Conservation (phyloP, 306 rosid species). For the Citrullus amarus region DNA sequence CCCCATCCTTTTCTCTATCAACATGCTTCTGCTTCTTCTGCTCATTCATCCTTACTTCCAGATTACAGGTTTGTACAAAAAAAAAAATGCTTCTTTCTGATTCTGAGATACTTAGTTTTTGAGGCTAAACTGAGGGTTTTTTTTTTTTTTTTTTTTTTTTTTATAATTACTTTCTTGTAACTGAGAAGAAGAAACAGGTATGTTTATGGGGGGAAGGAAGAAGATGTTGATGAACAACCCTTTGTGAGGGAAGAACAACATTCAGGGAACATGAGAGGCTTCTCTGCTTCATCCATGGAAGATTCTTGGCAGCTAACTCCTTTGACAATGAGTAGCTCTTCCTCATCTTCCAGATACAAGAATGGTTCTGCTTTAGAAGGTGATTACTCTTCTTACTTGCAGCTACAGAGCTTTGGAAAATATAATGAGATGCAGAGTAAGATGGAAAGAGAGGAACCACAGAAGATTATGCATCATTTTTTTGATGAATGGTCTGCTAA, state of each 20-base stretch:
- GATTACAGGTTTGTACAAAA: slow-evolving; percentile 50
- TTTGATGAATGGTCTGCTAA: slow-evolving; percentile 76
- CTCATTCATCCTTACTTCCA: slow-evolving; percentile 22
- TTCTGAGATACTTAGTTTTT: not conserved
- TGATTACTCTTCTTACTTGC: slow-evolving; percentile 52
- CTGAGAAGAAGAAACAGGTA: slow-evolving; percentile 43
- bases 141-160: not conserved
- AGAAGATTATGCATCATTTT: slow-evolving; percentile 77
- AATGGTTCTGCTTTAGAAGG: slow-evolving; percentile 42
- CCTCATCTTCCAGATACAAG: slow-evolving; percentile 60
- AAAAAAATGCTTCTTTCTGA: too few relatives aligned
- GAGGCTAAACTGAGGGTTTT: not conserved
- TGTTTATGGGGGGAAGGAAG: slow-evolving; percentile 63
- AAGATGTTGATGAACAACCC: slow-evolving; percentile 73
- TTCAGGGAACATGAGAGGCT: slow-evolving; percentile 58
- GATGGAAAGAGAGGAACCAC: slow-evolving; percentile 43
- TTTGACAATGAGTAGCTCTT: slow-evolving; percentile 56
- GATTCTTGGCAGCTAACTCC: slow-evolving; percentile 82
- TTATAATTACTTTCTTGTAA: not conserved
- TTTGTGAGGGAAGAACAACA: slow-evolving; percentile 68
- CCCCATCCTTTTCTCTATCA: slow-evolving; percentile 30
- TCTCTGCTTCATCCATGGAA: slow-evolving; percentile 65
- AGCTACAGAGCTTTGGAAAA: slow-evolving; percentile 31
- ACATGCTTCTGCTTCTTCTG: slow-evolving; percentile 17
- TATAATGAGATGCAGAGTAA: slow-evolving; percentile 1